Percentiles rank a stretch among this genome's conserved stretches.
These are phyloP conservation scores for Euryodendron excelsum DNA, from an alignment of 148 eudicot species.

Conservation along the genomic window DNA sequence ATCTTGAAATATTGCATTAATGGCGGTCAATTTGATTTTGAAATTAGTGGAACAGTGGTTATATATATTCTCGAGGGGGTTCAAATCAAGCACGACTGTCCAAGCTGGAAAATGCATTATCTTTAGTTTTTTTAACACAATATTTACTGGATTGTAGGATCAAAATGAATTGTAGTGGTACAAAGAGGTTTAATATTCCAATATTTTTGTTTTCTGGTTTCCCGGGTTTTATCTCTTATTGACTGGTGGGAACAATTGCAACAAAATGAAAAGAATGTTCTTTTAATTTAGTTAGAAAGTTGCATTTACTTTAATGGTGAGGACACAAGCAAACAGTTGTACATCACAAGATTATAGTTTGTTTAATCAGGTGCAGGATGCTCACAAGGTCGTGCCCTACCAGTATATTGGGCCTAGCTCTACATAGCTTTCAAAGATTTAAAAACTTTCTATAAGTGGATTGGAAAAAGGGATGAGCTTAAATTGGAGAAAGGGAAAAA, in stretches of 20 bases:
- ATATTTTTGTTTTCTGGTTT: neutral
- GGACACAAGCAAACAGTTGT: neutral
- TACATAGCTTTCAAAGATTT: neutral
- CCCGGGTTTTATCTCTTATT: no score
- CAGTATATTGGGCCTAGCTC: neutral
- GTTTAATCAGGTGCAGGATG: neutral
- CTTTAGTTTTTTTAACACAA: no score
- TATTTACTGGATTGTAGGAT: neutral
- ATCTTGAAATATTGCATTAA: no score
- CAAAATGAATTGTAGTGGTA: neutral
- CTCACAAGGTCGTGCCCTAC: neutral
- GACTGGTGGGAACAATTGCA: neutral
- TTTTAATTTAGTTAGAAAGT: neutral
- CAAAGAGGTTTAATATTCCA: neutral
- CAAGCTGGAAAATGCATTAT: neutral
- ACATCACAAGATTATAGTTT: neutral
- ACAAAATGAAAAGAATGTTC: neutral
- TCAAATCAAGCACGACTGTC: neutral
- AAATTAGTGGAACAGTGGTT: neutral
- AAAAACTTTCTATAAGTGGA: neutral
- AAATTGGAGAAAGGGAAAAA: no score
- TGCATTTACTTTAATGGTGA: neutral
- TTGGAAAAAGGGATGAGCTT: neutral
- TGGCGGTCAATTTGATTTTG: conserved; percentile 10
- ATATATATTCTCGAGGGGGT: neutral